Base-by-base conservation (phyloP, 2,329 filamentous ascomycete genomes). In the Aspergillus ruber region DNA sequence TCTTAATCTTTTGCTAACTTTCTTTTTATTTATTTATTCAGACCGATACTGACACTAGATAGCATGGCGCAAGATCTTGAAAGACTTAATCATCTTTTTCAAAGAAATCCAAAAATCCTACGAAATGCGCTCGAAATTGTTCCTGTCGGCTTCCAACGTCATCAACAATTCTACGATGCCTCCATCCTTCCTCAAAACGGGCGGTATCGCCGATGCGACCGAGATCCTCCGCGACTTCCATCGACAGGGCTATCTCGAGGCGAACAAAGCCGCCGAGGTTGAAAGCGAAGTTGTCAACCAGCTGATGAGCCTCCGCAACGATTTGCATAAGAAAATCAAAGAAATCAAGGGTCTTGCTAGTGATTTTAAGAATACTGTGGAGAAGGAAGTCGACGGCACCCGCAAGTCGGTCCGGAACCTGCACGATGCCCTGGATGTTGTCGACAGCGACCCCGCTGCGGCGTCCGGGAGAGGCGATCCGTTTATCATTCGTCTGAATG, bases 301-400 rank as follows among this genome's bases (percentile, higher is more conserved):
- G 45, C 75, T 98, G 47, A 89, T 85, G 2, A 90, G 90, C 1
- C 74, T 98, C 46, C 78, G 93, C 49, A 90, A 84, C 61, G 93
- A 98, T 67, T 75, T 98, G 15, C 86, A 86, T 52, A 89, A 94
- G 66, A 98, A 98, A 74, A 95, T 95, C 68, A 98, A 97, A 70
- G 93, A 98, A 71, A 98, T 98, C 73, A 95, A 95, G 72, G 85
- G 83, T 56, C 75, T 98, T 13, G 87, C 89, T 5, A 87, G 90
- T 13, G 93, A 98, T 67, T 98, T 98, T 72, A 95, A 95, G 72
- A 98, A 95, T 65, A 87, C 85, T 0, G 90, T 98, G 8, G 89
- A 95, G 21, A 95, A 91, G 72, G 93, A 97, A 69, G 91, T 95
- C 74, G 90, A 96, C 17, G 74, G 68, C 15, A 96, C 93, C 0